These are phyloP conservation scores for Pholiota microspora DNA, from an alignment of 768 basidiomycete species.

Conservation along the genomic window DNA sequence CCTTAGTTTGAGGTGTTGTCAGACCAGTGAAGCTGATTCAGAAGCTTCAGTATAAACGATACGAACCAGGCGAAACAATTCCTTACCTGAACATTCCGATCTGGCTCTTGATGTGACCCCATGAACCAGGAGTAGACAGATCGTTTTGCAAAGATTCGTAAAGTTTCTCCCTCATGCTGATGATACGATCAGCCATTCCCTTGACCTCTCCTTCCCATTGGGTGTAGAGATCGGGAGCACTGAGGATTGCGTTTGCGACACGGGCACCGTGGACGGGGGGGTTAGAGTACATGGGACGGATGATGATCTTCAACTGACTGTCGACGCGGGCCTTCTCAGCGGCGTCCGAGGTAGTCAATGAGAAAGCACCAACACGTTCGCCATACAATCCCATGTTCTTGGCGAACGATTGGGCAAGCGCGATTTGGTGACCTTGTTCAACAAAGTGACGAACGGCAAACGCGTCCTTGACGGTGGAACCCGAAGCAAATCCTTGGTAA, in stretches of 20 bases:
- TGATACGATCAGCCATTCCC: constrained; percentile 94
- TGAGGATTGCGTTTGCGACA: constrained; percentile 82
- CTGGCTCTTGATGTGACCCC: constrained; percentile 93
- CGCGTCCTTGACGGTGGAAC: constrained; percentile 85
- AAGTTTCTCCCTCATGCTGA: constrained; percentile 85
- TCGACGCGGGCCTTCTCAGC: constrained; percentile 86
- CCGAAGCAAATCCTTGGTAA: constrained; percentile 98
- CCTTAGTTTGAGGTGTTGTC: constrained; percentile 73
- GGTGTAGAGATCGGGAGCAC: constrained; percentile 66
- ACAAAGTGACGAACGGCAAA: constrained; percentile 96
- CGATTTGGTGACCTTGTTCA: constrained; percentile 83
- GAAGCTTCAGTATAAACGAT: constrained; percentile 1
- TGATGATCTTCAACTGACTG: constrained; percentile 92
- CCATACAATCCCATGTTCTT: constrained; percentile 99
- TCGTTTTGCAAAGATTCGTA: constrained; percentile 75
- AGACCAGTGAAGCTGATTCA: constrained; percentile 78
- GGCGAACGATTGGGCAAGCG: constrained; percentile 93
- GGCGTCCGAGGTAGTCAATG: constrained; percentile 64
- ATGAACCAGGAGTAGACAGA: constrained; percentile 88
- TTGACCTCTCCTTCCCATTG: constrained; percentile 94
- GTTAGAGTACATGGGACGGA: constrained; percentile 98
- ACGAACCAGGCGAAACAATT: not conserved
- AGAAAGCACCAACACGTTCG: constrained; percentile 97
- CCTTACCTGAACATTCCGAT: constrained; percentile 96
- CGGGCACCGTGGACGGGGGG: constrained; percentile 90